Evolutionary conservation across 805 yeast genomes (phyloP), one percentile per base, ranked within the genome.

Genomic region (Ogataea nitratoaversa): DNA sequence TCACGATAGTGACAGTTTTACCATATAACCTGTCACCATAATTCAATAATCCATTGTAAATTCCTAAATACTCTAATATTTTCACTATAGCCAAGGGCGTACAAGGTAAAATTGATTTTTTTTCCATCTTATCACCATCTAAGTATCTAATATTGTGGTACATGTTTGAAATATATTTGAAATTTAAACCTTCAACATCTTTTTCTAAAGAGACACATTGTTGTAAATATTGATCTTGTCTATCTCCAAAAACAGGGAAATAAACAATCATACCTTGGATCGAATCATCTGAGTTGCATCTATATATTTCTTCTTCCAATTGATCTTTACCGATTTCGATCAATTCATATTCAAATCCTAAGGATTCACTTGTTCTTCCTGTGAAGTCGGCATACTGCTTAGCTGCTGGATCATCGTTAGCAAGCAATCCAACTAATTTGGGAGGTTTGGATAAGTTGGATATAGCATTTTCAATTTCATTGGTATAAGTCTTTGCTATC

Each of bases 301-400:
- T 78, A 34, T 89, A 75, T 44, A 93, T 78, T 24, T 78, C 81
- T 50, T 82, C 89, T 61, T 93, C 99, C 45, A 93, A 71, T 25
- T 81, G 83, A 50, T 93, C 96, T 59, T 85, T 88, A 16, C 68
- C 69, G 16, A 84, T 80, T 52, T 78, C 74, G 23, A 84, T 65
- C 48, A 93, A 67, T 59, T 89, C 91, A 61, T 87, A 93, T 27
- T 76, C 67, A 66, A 93, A 89, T 0, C 99, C 99, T 42, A 89
- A 66, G 17, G 85, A 80, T 55, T 79, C 83, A 50, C 93, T 79
- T 1, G 98, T 91, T 59, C 88, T 90, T 22, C 84, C 85, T 0
- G 99, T 91, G 96, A 97, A 93, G 36, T 79, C 81, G 35, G 99
- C 98, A 61, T 93, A 93, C 84, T 84, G 84, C 55, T 76, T 75